These are phyloP conservation scores for Colletotrichum incanum DNA, from an alignment of 2,329 filamentous ascomycete species.

Conservation along the genomic window DNA sequence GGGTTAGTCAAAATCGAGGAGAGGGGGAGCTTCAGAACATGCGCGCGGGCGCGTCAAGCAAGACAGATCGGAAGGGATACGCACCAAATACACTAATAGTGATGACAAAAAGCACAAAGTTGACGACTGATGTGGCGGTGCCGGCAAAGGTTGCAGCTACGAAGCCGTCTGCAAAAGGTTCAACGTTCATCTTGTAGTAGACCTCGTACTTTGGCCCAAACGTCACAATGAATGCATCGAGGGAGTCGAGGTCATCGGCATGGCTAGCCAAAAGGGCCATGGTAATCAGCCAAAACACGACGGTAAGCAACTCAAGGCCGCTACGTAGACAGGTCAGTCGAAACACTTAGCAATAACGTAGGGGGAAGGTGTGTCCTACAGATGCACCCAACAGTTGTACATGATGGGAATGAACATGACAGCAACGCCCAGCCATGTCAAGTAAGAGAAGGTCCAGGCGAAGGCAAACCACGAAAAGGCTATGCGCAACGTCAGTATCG, in stretches of 20 bases:
- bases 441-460: conserved; percentile 43
- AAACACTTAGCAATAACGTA: too few species aligned
- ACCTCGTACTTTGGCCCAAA: conserved; percentile 41
- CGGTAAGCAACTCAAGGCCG: conserved; percentile 41
- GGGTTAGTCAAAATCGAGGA: conserved; percentile 3
- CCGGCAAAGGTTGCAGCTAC: conserved; percentile 43
- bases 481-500: conserved; percentile 21
- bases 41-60: not conserved
- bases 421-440: conserved; percentile 42
- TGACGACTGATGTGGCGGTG: conserved; percentile 38
- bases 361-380: conserved; percentile 19
- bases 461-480: conserved; percentile 45
- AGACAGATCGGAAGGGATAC: not conserved
- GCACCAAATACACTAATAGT: conserved; percentile 42
- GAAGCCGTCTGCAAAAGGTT: conserved; percentile 40
- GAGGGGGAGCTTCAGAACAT: not conserved
- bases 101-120: conserved; percentile 41
- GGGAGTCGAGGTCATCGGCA: conserved; percentile 43
- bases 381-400: conserved; percentile 46
- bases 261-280: conserved; percentile 43
- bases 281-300: conserved; percentile 44
- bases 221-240: conserved; percentile 40
- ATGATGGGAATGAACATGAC: conserved; percentile 42
- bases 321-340: conserved; percentile 20
- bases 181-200: conserved; percentile 42